Percentiles rank a stretch among this genome's conserved stretches.
phyloP scores from a whole-genome alignment of 2,329 filamentous ascomycete genomes.

The Phaeoacremonium minimum region DNA sequence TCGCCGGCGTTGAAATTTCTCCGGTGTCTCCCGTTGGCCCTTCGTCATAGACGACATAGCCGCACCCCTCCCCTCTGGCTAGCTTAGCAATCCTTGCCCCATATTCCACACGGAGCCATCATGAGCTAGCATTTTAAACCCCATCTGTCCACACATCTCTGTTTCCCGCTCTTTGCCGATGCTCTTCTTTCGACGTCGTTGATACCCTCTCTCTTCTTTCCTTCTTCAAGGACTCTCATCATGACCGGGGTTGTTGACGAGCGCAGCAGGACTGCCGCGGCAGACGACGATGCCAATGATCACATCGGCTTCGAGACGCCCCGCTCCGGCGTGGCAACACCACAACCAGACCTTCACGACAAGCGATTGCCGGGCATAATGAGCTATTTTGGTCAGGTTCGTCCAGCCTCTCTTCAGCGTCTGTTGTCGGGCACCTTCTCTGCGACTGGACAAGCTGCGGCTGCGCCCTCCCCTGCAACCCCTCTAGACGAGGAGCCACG shows the following conservation, averaged over 20 bases:
- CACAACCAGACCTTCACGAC: slow-evolving; percentile 88
- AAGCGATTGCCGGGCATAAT: slow-evolving; percentile 94
- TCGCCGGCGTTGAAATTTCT: slow-evolving; percentile 8
- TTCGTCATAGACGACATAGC: slow-evolving; percentile 7
- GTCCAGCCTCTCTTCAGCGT: slow-evolving; percentile 69
- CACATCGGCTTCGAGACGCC: slow-evolving; percentile 82
- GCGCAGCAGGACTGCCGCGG: slow-evolving; percentile 46
- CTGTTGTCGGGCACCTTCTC: slow-evolving; percentile 33
- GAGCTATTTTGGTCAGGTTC: slow-evolving; percentile 99
- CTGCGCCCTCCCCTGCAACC: slow-evolving; percentile 20
- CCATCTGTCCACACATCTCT: slow-evolving; percentile 11
- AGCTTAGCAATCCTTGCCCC: slow-evolving; percentile 11
- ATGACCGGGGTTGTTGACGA: slow-evolving; percentile 47
- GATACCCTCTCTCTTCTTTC: slow-evolving; percentile 9
- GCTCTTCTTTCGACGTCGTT: slow-evolving; percentile 9
- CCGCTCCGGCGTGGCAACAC: slow-evolving; percentile 86
- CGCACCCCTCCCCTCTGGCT: slow-evolving; percentile 5
- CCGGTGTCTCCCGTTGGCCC: slow-evolving; percentile 8
- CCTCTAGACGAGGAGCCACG: slow-evolving; percentile 12
- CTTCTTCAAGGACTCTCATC: slow-evolving; percentile 14
- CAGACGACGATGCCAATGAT: slow-evolving; percentile 69
- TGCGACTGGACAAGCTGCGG: slow-evolving; percentile 32
- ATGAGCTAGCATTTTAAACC: slow-evolving; percentile 9
- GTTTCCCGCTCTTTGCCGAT: slow-evolving; percentile 13
- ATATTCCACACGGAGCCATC: slow-evolving; percentile 6